Conservation (phyloP, 1,284 basidiomycete genomes). For the Kwoniella shivajii region DNA sequence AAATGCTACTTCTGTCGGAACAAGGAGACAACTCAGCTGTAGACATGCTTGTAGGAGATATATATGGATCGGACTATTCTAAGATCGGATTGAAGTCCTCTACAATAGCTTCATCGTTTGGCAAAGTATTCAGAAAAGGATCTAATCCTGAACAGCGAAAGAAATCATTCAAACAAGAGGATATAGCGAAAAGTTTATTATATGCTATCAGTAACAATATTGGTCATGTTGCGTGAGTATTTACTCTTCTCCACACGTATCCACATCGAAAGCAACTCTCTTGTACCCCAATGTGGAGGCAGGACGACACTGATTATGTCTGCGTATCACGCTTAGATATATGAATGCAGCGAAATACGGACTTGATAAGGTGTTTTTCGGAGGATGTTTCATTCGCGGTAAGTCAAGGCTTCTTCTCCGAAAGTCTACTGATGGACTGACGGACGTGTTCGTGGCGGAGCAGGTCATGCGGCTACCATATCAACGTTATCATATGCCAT, state of each 20-base stretch:
- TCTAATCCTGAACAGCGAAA: slow-evolving; percentile 55
- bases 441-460: neutral
- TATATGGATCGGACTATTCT: slow-evolving; percentile 92
- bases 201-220: slow-evolving; percentile 99
- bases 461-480: slow-evolving; percentile 95
- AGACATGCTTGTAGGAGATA: slow-evolving; percentile 99
- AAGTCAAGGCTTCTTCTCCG: slow-evolving; percentile 42
- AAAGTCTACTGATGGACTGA: neutral
- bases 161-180: slow-evolving; percentile 84
- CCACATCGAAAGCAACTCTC: too few relatives aligned
- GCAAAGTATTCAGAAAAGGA: slow-evolving; percentile 92
- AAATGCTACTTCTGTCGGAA: slow-evolving; percentile 95
- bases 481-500: slow-evolving; percentile 98
- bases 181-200: slow-evolving; percentile 90
- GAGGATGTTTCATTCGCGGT: slow-evolving; percentile 98
- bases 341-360: slow-evolving; percentile 99
- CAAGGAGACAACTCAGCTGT: slow-evolving; percentile 89
- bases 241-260: neutral
- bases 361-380: slow-evolving; percentile 96
- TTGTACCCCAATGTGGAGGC: too few relatives aligned
- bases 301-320: slow-evolving; percentile 5
- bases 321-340: slow-evolving; percentile 63
- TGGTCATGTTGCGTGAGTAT: slow-evolving; percentile 94
- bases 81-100: slow-evolving; percentile 95
- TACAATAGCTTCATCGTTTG: slow-evolving; percentile 96